phyloP scores from a whole-genome alignment of 805 yeast genomes.

The Lipomyces yamanashiensis region DNA sequence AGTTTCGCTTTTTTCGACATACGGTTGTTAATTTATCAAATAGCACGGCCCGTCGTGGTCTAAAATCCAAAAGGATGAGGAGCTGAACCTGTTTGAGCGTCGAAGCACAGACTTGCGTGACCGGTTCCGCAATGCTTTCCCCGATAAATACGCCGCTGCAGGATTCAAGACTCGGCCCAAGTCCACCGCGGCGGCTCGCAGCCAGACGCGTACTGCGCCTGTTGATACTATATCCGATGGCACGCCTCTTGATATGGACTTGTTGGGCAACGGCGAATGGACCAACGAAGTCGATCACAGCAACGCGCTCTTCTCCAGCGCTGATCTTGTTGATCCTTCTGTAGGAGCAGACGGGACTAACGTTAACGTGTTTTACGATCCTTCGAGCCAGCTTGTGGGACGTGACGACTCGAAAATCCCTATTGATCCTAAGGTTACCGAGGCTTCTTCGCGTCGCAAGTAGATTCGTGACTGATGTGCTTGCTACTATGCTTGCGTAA shows the following conservation, averaged over 20 bases:
- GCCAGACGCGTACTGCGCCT: conserved; percentile 34
- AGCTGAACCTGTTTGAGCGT: conserved; percentile 47
- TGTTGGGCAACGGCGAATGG: conserved; percentile 24
- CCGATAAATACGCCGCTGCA: conserved; percentile 51
- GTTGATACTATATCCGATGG: conserved; percentile 10
- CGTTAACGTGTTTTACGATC: conserved; percentile 25
- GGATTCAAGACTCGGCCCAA: conserved; percentile 47
- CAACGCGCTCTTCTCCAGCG: conserved; percentile 19
- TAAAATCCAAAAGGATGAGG: conserved; percentile 51
- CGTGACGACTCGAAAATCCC: conserved; percentile 30
- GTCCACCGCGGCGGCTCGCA: conserved; percentile 15
- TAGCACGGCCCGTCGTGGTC: conserved; percentile 54
- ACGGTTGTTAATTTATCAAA: background rate
- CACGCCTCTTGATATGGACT: conserved; percentile 23
- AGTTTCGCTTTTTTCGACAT: background rate
- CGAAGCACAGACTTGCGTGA: conserved; percentile 53
- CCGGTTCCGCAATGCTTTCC: conserved; percentile 53
- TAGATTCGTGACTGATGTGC: background rate
- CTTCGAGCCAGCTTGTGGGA: conserved; percentile 19
- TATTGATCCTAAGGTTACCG: conserved; percentile 35
- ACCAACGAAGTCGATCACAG: conserved; percentile 28
- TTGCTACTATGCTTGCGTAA: background rate
- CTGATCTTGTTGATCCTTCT: conserved; percentile 31
- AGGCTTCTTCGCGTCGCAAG: conserved; percentile 34
- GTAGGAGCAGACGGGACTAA: conserved; percentile 1